Base-by-base conservation (phyloP, 179 eudicot species). In the Silene vulgaris region DNA sequence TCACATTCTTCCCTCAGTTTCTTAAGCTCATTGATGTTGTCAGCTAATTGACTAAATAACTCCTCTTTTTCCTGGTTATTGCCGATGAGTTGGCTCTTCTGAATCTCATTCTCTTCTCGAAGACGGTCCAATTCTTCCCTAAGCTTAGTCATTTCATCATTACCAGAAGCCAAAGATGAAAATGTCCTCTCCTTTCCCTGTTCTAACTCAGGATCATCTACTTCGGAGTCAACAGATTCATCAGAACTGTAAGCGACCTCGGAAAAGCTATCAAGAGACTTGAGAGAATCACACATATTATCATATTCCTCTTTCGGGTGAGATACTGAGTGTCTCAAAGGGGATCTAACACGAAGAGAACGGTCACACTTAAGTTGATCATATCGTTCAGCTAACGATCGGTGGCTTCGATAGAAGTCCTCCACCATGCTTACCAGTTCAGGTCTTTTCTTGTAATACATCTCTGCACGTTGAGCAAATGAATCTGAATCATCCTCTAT, bases 401-500 rank as follows among this genome's bases (percentile, higher is more conserved):
- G 93, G 77, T 92, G 93, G 64, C 91, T 57, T 0, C 97, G 85
- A 65, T 96, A 96, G 14, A 90, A 84, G 17, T 96, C 93, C 81
- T 88, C 98, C 7, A 96, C 93, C 88, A 89, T 84, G 84, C 77
- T 82, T 13, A 93, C 80, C 5, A 96, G 88, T 83, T 93, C 91
- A 6, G 99, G 99, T 76, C 98, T 85, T 89, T 88, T 90, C 86
- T 81, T 89, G 88, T 95, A 95, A 77, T 92, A 95, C 97, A 95
- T 92, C 81, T 95, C 99, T 28, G 98, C 99, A 1, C 99, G 96
- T 74, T 90, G 81, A 23, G 96, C 90, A 76, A 96, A 93, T 0
- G 99, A 93, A 78, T 96, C 99, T 71, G 97, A 97, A 78, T 96
- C 99, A 80, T 87, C 88, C 48, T 96, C 99, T 0, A 96, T 86